A percentile compares a stretch with the other conserved stretches of the same genome.
Conservation (phyloP, 2,329 filamentous ascomycete genomes). For the Aspergillus phoenicis region DNA sequence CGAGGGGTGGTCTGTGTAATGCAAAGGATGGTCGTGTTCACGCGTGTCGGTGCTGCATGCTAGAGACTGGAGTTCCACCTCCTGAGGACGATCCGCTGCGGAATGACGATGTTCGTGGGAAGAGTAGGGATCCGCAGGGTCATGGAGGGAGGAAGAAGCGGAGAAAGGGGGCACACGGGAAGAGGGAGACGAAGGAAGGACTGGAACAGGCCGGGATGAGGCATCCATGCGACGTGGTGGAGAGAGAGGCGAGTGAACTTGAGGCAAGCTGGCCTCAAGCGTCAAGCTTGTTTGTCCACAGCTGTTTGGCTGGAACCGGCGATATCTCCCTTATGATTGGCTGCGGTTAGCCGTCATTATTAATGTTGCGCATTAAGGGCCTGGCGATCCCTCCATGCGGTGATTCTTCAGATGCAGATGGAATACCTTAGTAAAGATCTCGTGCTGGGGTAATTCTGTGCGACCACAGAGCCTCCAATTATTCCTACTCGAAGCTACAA, state of each 20-base stretch:
- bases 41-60: conserved; percentile 19
- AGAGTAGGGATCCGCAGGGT: conserved; percentile 11
- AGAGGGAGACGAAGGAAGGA: conserved; percentile 13
- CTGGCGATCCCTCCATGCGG: background rate
- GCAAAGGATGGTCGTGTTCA: conserved; percentile 11
- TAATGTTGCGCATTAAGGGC: background rate
- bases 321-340: background rate
- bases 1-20: conserved; percentile 7
- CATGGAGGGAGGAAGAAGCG: conserved; percentile 17
- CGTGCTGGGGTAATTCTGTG: background rate
- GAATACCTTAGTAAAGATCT: background rate
- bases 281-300: background rate
- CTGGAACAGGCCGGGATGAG: conserved; percentile 3
- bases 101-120: conserved; percentile 11
- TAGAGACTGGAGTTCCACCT: conserved; percentile 26
- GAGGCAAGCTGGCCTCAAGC: conserved; percentile 34
- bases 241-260: conserved; percentile 10
- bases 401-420: background rate
- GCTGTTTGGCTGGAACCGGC: background rate
- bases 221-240: conserved; percentile 16
- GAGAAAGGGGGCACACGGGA: conserved; percentile 8
- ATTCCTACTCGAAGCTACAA: no score
- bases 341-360: background rate
- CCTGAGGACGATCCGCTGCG: conserved; percentile 10
- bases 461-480: background rate